Evolutionary conservation across 495 filamentous ascomycete species (phyloP).

Genomic region (Hyaloscypha variabilis): DNA sequence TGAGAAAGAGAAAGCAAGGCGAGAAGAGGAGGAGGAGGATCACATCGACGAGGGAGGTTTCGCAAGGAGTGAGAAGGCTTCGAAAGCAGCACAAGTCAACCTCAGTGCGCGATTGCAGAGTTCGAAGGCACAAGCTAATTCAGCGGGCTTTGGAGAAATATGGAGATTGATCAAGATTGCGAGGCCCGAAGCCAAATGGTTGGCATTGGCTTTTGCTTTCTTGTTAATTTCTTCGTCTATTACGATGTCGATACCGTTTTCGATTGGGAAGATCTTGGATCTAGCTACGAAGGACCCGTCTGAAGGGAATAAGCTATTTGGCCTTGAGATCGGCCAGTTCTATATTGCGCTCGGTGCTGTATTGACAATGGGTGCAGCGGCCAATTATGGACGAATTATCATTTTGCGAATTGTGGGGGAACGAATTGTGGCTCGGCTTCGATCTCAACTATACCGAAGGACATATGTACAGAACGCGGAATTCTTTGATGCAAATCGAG

Average conservation of each 20-base stretch:
- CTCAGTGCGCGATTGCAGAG: constrained; percentile 83
- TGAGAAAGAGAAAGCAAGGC: constrained; percentile 29
- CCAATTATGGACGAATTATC: constrained; percentile 93
- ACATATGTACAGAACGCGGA: constrained; percentile 96
- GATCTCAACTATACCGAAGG: constrained; percentile 85
- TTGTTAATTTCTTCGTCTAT: constrained; percentile 85
- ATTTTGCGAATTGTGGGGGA: constrained; percentile 95
- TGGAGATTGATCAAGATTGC: constrained; percentile 90
- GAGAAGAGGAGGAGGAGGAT: constrained; percentile 32
- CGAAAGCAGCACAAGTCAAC: constrained; percentile 87
- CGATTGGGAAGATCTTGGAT: constrained; percentile 94
- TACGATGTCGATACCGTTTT: constrained; percentile 94
- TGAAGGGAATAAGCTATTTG: constrained; percentile 65
- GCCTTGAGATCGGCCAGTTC: constrained; percentile 73
- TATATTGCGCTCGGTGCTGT: constrained; percentile 73
- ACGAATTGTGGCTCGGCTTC: constrained; percentile 84
- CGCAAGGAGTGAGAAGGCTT: constrained; percentile 65
- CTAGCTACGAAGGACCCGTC: constrained; percentile 65
- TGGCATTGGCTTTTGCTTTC: constrained; percentile 79
- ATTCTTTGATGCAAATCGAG: constrained; percentile 97
- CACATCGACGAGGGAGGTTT: constrained; percentile 23
- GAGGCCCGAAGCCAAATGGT: constrained; percentile 75
- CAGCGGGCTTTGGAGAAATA: constrained; percentile 72
- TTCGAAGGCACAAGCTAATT: constrained; percentile 65
- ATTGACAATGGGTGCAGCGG: constrained; percentile 72